Evolutionary conservation across 148 eudicot genomes (phyloP), one percentile per base, ranked within the genome.

Genomic region (Rhododendron williamsianum): DNA sequence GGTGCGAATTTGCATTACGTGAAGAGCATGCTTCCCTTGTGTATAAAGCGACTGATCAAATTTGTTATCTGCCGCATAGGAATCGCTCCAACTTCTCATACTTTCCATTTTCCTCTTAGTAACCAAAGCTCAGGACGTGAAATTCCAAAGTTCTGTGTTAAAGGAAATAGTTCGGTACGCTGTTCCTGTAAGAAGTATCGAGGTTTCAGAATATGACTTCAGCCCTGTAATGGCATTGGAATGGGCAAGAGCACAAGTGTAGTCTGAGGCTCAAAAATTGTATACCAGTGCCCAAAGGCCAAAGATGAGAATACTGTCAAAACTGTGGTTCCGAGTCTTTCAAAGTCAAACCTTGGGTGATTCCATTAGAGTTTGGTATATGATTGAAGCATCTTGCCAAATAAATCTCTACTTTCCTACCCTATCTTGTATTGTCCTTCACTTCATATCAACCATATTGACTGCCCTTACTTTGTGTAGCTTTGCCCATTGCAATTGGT

Each of bases 241-340:
- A 76, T 38, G 49, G 41, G 79, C 79, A 76, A 41, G 79, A 38
- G 46, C 79, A 76, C n/a, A 36, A 76, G 79, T 19, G 48, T 78
- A 72, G 18, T 43, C 48, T 38, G 79, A 41, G n/a, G 79, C 9
- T 5, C 19, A 6, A 41, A 76, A 76, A 46, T 23, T 76, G 21
- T 43, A 23, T 41, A 43, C 80, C 27, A 19, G 51, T 76, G 80
- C 80, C 4, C 80, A 74, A 35, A 36, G n/a, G 16, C 4, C 80
- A 74, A 35, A 36, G 46, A 74, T 21, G 27, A 18, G 78, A 76
- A 41, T 18, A 76, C 79, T 76, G 79, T 76, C 38, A 76, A 76
- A 76, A 76, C 27, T 38, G 6, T 41, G 41, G 41, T 4, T 41
- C 79, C 13, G 2, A 45, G 51, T 41, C n/a, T 78, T 6, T 45